Base-by-base conservation (phyloP, 805 yeast genomes). In the Candida boleticola region DNA sequence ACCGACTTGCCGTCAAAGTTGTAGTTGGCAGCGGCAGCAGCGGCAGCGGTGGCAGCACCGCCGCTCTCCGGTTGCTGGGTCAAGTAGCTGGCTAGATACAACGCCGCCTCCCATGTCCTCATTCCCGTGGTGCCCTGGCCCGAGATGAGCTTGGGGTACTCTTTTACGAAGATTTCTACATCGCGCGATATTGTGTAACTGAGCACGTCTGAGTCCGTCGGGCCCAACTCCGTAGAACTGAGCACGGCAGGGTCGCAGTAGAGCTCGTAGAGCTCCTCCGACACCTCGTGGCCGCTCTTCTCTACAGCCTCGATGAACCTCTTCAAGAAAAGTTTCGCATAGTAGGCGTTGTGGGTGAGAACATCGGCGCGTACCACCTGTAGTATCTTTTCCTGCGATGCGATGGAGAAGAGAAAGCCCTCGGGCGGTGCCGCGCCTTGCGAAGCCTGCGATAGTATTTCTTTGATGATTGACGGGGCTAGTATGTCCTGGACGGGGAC, bases 101-200 rank as follows among this genome's bases (percentile, higher is more conserved):
- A 50, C 0, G 96, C 85, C 2, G 96, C 97, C 55, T 89, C 97
- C 98, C 97, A 90, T 0, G 97, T 92, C 31, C 97, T 68, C 41
- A 80, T 63, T 0, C 97, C 97, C 0, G 97, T 92, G 1, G 95
- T 83, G 4, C 95, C 95, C n/a, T 65, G 57, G 1, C 87, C 88
- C 29, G 86, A 76, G 11, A 85, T 77, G 40, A 85, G 47, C 41
- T 73, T 68, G 0, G 90, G 92, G 0, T 79, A 71, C 52, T 85
- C 93, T 44, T 62, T 63, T 3, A 84, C 75, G 5, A 51, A 49
- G 1, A 68, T 54, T 14, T 74, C 55, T 0, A 38, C 45, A 13
- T 31, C 16, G 5, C 40, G 41, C 10, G 39, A 32, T 29, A 73
- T 45, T 9, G 56, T 51, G 43, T 73, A 74, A n/a, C 53, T 49